Evolutionary conservation across 805 yeast species (phyloP).

Genomic region (Saturnispora hagleri): DNA sequence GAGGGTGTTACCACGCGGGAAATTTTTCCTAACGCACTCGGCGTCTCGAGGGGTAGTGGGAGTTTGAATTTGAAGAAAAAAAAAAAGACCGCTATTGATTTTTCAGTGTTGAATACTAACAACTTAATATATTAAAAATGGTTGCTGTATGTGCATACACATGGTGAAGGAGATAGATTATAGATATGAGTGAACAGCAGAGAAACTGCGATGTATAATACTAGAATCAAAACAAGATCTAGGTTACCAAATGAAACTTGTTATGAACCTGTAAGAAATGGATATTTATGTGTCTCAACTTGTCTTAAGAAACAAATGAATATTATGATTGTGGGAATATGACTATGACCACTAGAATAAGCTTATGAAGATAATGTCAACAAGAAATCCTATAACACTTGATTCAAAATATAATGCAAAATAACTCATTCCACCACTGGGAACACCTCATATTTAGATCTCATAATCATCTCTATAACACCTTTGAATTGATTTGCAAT

Average conservation of each 20-base stretch:
- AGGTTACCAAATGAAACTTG: too few relatives aligned
- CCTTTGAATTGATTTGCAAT: too few relatives aligned
- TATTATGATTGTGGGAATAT: too few relatives aligned
- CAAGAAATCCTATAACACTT: too few relatives aligned
- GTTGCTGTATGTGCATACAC: conserved; percentile 23
- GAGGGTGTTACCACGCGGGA: conserved; percentile 6
- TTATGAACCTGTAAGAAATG: too few relatives aligned
- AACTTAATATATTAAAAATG: conserved; percentile 17
- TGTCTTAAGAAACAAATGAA: too few relatives aligned
- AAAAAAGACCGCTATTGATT: neutral
- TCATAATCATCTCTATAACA: neutral
- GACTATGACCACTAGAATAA: too few relatives aligned
- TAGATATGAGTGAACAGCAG: neutral
- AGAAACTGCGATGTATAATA: neutral
- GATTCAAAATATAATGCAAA: neutral
- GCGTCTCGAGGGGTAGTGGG: neutral
- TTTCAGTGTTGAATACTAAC: neutral
- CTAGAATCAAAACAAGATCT: neutral
- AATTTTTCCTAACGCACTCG: neutral
- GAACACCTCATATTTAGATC: too few relatives aligned
- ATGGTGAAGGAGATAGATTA: neutral
- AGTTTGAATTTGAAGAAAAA: neutral
- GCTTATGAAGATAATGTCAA: too few relatives aligned
- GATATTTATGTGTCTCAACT: too few relatives aligned
- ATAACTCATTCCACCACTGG: neutral